These are phyloP conservation scores for Scenedesmus sp. DNA, from an alignment of 163 green algal species.

Conservation along the genomic window DNA sequence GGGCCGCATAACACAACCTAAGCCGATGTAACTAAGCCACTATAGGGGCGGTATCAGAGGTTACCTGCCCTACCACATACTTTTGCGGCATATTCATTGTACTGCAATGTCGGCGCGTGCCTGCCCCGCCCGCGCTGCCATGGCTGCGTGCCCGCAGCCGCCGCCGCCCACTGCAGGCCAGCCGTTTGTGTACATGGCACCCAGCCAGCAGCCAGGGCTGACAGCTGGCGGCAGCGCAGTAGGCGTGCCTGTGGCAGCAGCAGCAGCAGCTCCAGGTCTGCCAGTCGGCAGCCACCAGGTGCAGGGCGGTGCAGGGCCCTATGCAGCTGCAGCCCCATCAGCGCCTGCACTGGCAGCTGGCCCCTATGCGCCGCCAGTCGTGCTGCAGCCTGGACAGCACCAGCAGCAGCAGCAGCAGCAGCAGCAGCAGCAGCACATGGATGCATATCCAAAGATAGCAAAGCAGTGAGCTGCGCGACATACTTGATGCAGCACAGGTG, in stretches of 20 bases:
- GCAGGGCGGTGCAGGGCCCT: not conserved
- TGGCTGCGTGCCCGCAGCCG: not conserved
- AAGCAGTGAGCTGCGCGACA: not conserved
- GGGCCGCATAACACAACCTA: too few relatives aligned
- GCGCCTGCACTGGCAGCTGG: not conserved
- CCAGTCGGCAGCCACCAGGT: not conserved
- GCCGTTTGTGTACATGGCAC: not conserved
- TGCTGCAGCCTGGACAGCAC: not conserved
- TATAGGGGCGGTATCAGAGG: too few relatives aligned
- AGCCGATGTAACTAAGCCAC: too few relatives aligned
- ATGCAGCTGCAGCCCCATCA: not conserved
- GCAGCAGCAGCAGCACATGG: not conserved
- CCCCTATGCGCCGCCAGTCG: not conserved
- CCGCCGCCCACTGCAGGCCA: slow-evolving; percentile 38
- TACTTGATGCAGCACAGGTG: not conserved
- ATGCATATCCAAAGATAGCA: not conserved
- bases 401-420: not conserved
- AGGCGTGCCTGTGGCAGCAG: not conserved
- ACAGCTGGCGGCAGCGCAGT: not conserved
- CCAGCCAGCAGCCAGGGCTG: not conserved
- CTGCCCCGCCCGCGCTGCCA: not conserved
- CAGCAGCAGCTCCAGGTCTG: not conserved
- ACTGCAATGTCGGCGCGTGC: not conserved
- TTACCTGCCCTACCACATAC: too few relatives aligned
- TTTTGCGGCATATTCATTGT: too few relatives aligned